These are phyloP conservation scores for Magnusiomyces paraingens DNA, from an alignment of 1,139 yeast species.

Conservation along the genomic window DNA sequence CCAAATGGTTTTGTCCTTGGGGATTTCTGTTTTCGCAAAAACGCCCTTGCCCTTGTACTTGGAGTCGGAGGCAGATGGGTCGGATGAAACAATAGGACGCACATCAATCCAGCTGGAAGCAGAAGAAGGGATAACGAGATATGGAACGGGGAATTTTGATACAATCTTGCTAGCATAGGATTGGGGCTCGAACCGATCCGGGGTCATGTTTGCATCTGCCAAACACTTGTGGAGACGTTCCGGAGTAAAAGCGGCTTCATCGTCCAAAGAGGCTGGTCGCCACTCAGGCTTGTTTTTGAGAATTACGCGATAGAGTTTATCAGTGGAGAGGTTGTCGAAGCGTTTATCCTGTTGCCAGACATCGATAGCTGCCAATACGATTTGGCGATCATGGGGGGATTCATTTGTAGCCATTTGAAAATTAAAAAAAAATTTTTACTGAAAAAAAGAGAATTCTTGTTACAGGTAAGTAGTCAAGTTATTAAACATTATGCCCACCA, in stretches of 20 bases:
- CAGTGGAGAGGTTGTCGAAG: constrained; percentile 51
- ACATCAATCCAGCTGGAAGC: constrained; percentile 12
- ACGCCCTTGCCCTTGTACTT: constrained; percentile 30
- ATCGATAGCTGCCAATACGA: constrained; percentile 54
- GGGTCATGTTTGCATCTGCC: constrained; percentile 20
- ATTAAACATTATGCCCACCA: background rate
- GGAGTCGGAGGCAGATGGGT: background rate
- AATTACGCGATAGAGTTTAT: constrained; percentile 48
- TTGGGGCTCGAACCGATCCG: constrained; percentile 6
- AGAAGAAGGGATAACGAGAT: constrained; percentile 42
- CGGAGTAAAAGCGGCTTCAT: constrained; percentile 19
- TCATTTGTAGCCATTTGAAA: no score
- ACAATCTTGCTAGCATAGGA: constrained; percentile 38
- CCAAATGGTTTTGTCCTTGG: constrained; percentile 48
- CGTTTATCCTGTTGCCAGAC: constrained; percentile 66
- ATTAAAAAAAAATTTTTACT: no score
- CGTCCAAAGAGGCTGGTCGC: constrained; percentile 1
- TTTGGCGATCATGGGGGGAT: constrained; percentile 55
- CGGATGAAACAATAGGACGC: background rate
- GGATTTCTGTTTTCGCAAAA: constrained; percentile 36
- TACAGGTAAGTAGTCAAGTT: background rate
- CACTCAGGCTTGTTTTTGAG: constrained; percentile 37
- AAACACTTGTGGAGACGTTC: constrained; percentile 9
- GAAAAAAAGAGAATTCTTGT: background rate
- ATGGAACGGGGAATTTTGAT: constrained; percentile 47